A percentile compares a stretch with the other conserved stretches of the same genome.
These are phyloP conservation scores for Candida sonorensis DNA, from an alignment of 805 yeast species.

Conservation along the genomic window DNA sequence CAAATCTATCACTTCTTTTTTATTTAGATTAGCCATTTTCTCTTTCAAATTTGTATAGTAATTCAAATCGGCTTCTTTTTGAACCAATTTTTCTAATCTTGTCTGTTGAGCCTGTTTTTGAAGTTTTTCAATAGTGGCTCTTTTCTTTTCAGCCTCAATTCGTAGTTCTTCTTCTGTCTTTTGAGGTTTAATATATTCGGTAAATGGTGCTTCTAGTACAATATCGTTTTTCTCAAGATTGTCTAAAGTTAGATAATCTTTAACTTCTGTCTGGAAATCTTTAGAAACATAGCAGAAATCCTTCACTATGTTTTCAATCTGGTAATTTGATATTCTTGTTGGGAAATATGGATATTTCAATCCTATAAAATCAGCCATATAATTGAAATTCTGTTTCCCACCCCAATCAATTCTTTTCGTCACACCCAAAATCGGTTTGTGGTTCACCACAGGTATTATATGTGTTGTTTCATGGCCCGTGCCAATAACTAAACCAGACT, in stretches of 20 bases:
- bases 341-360: slow-evolving; percentile 94
- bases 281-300: slow-evolving; percentile 74
- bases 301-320: slow-evolving; percentile 60
- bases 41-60: slow-evolving; percentile 59
- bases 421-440: slow-evolving; percentile 56
- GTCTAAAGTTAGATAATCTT: slow-evolving; percentile 50
- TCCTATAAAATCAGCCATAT: slow-evolving; percentile 52
- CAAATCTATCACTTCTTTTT: slow-evolving; percentile 46
- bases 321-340: slow-evolving; percentile 52
- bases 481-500: slow-evolving; percentile 69
- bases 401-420: slow-evolving; percentile 90
- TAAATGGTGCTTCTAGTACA: slow-evolving; percentile 76
- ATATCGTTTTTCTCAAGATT: slow-evolving; percentile 63
- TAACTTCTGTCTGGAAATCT: slow-evolving; percentile 61
- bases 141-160: slow-evolving; percentile 68
- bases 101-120: slow-evolving; percentile 91
- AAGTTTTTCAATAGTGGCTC: slow-evolving; percentile 78
- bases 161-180: slow-evolving; percentile 81
- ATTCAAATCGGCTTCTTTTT: slow-evolving; percentile 72
- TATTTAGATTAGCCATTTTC: slow-evolving; percentile 42
- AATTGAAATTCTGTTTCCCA: slow-evolving; percentile 66
- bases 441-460: slow-evolving; percentile 74
- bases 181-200: slow-evolving; percentile 56
- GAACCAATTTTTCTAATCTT: slow-evolving; percentile 69
- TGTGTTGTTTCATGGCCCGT: slow-evolving; percentile 80